These are phyloP conservation scores for Eucalyptus shirleyi DNA, from an alignment of 345 rosid genomes.

Conservation along the genomic window DNA sequence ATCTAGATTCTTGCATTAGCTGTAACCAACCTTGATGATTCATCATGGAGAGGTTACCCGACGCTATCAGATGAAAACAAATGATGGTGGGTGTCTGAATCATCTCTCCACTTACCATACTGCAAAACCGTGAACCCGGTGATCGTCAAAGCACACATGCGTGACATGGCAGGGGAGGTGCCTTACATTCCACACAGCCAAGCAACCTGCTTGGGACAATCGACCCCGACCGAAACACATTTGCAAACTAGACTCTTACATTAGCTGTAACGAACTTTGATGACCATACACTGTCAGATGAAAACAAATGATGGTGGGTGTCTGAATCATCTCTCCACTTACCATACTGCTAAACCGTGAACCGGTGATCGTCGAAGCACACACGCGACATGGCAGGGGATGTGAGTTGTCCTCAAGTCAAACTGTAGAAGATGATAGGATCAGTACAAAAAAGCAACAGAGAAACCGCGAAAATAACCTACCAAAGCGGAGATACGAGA, in stretches of 20 bases:
- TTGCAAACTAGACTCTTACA: neutral
- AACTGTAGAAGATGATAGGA: neutral
- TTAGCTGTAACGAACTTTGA: neutral
- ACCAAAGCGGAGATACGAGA: neutral
- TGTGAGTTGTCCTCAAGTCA: neutral
- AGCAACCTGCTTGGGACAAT: neutral
- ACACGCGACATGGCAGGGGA: neutral
- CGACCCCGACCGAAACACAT: neutral
- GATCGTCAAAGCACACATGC: neutral
- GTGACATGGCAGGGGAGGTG: too few species aligned
- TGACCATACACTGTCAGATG: rapidly evolving
- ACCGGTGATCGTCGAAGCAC: neutral
- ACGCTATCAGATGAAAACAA: neutral
- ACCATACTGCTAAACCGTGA: neutral
- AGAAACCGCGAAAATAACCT: slow-evolving; percentile 6
- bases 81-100: neutral
- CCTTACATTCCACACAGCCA: neutral
- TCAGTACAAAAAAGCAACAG: neutral
- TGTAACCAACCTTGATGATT: neutral
- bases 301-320: neutral
- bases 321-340: neutral
- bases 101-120: neutral
- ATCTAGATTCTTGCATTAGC: neutral
- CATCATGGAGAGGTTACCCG: neutral
- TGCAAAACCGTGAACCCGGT: neutral